These are phyloP conservation scores for Ocimum tenuiflorum DNA, from an alignment of 257 asterid species.

Conservation along the genomic window DNA sequence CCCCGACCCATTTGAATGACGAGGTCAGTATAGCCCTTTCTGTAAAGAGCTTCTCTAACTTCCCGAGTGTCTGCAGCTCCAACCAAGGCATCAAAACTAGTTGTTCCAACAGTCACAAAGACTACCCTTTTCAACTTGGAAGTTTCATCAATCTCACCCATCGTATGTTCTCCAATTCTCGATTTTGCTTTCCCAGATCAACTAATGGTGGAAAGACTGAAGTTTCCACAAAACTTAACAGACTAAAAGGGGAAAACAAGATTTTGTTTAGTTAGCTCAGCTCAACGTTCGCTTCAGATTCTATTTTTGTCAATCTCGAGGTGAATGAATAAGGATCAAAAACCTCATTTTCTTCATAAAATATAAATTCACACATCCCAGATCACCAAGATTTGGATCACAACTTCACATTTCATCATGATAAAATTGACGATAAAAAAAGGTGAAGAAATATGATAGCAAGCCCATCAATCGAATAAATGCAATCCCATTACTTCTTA, in stretches of 20 bases:
- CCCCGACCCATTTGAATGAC: slow-evolving; percentile 96
- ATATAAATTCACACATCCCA: no score
- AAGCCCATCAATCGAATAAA: no score
- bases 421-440: no score
- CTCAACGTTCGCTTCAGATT: neutral
- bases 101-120: slow-evolving; percentile 91
- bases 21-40: slow-evolving; percentile 67
- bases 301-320: neutral
- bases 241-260: slow-evolving; percentile 7
- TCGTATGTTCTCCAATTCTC: slow-evolving; percentile 13
- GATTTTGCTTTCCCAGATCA: neutral
- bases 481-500: no score
- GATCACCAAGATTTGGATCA: neutral
- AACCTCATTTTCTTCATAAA: neutral
- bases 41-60: slow-evolving; percentile 54
- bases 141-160: slow-evolving; percentile 39
- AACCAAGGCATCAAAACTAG: slow-evolving; percentile 82
- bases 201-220: neutral
- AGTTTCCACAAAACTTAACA: slow-evolving; percentile 6
- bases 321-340: neutral
- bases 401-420: no score
- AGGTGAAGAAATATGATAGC: neutral
- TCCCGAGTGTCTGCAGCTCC: slow-evolving; percentile 60
- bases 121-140: slow-evolving; percentile 42
- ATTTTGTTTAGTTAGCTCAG: neutral